Evolutionary conservation across 768 basidiomycete genomes (phyloP).

Genomic region (Leccinum subgranulosum): DNA sequence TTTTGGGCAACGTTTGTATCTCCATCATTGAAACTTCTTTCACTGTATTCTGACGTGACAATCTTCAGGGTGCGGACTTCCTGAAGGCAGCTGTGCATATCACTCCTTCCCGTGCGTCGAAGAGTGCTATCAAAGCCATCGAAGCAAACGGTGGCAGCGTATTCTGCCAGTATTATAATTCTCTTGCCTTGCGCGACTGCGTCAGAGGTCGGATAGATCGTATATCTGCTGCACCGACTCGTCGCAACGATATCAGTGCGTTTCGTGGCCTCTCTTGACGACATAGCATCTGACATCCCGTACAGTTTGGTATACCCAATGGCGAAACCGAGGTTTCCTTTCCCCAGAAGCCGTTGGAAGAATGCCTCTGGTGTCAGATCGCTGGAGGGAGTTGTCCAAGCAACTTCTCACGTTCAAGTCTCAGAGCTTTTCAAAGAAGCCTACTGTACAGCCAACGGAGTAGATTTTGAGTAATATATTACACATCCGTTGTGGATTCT

Average conservation of each 20-base stretch:
- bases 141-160: slow-evolving; percentile 80
- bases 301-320: slow-evolving; percentile 75
- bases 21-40: background rate
- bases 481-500: slow-evolving; percentile 19
- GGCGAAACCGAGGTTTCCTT: slow-evolving; percentile 73
- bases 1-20: slow-evolving; percentile 72
- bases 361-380: slow-evolving; percentile 64
- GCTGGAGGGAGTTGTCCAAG: slow-evolving; percentile 63
- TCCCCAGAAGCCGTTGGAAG: slow-evolving; percentile 54
- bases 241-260: slow-evolving; percentile 81
- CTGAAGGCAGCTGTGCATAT: slow-evolving; percentile 75
- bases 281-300: slow-evolving; percentile 2
- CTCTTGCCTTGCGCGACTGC: slow-evolving; percentile 76
- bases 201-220: slow-evolving; percentile 70
- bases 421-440: slow-evolving; percentile 31
- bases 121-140: slow-evolving; percentile 81
- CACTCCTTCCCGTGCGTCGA: slow-evolving; percentile 79
- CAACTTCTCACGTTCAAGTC: slow-evolving; percentile 55
- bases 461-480: slow-evolving; percentile 17
- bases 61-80: slow-evolving; percentile 56
- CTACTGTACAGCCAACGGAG: slow-evolving; percentile 15
- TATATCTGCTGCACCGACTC: slow-evolving; percentile 75
- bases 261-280: slow-evolving; percentile 10
- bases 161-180: slow-evolving; percentile 89
- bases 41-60: background rate